Evolutionary conservation across 2,329 filamentous ascomycete genomes (phyloP).

Genomic region (Colletotrichum sublineola): DNA sequence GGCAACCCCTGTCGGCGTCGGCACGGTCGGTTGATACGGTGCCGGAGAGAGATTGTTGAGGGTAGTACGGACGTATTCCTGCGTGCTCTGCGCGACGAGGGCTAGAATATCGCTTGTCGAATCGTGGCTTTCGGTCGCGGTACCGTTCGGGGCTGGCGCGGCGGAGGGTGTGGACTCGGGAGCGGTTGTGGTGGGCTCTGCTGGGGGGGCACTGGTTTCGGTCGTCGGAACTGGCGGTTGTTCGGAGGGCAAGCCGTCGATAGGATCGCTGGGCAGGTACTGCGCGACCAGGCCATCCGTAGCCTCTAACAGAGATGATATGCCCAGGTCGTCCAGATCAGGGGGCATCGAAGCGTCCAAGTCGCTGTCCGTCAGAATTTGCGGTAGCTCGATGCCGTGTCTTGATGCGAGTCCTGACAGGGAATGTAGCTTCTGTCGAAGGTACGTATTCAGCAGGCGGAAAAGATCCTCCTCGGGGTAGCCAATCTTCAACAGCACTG

Average conservation of each 20-base stretch:
- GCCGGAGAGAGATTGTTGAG: conserved; percentile 58
- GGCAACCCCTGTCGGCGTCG: conserved; percentile 50
- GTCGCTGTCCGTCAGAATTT: conserved; percentile 48
- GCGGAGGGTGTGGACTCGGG: conserved; percentile 25
- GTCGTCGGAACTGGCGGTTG: conserved; percentile 39
- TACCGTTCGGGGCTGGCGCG: conserved; percentile 45
- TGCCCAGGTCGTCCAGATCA: conserved; percentile 53
- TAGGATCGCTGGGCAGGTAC: conserved; percentile 53
- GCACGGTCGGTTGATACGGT: conserved; percentile 58
- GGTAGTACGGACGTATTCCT: conserved; percentile 60
- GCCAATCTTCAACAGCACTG: conserved; percentile 35
- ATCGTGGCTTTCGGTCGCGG: conserved; percentile 50
- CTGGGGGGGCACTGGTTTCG: conserved; percentile 35
- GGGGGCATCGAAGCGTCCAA: conserved; percentile 46
- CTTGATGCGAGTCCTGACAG: conserved; percentile 52
- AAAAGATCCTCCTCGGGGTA: conserved; percentile 45
- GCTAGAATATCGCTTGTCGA: conserved; percentile 60
- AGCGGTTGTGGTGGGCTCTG: conserved; percentile 25
- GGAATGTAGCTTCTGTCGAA: conserved; percentile 51
- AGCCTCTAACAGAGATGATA: conserved; percentile 59
- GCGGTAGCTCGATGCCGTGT: conserved; percentile 53
- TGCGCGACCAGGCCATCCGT: conserved; percentile 57
- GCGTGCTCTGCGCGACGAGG: conserved; percentile 59
- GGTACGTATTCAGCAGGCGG: conserved; percentile 51
- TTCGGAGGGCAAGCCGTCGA: conserved; percentile 39